These are phyloP conservation scores for Verticillium longisporum DNA, from an alignment of 2,329 filamentous ascomycete genomes.

Conservation along the genomic window DNA sequence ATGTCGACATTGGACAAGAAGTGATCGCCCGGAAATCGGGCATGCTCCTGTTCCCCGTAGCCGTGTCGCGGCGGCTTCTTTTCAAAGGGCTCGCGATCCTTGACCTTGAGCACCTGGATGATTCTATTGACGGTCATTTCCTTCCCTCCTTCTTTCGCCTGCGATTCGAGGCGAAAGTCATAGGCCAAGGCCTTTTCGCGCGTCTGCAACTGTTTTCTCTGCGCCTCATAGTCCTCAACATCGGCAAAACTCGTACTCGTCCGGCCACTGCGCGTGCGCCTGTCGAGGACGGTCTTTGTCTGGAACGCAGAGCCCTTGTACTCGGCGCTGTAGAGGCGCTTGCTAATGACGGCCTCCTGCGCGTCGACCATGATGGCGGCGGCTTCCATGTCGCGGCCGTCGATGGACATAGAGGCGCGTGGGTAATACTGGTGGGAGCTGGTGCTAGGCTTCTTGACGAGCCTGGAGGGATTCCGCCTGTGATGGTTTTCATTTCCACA, in stretches of 20 bases:
- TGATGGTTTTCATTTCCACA: background rate
- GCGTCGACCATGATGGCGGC: background rate
- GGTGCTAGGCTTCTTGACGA: conserved; percentile 6
- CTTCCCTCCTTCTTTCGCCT: conserved; percentile 17
- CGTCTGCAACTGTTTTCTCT: conserved; percentile 20
- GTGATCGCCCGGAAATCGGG: conserved; percentile 44
- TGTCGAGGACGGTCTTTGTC: background rate
- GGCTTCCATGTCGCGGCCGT: background rate
- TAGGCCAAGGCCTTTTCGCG: conserved; percentile 31
- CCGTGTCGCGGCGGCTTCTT: conserved; percentile 23
- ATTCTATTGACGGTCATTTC: conserved; percentile 32
- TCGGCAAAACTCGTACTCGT: background rate
- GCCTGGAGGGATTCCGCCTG: conserved; percentile 2
- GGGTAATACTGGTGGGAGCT: background rate
- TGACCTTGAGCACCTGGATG: conserved; percentile 25
- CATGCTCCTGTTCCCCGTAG: conserved; percentile 35
- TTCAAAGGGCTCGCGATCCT: conserved; percentile 31
- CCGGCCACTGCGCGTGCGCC: background rate
- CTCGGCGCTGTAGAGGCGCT: background rate
- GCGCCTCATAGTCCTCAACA: conserved; percentile 20
- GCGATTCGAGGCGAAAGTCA: conserved; percentile 26
- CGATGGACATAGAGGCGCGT: background rate
- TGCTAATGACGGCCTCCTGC: background rate
- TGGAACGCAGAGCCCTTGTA: background rate
- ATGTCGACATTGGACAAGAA: conserved; percentile 49